phyloP scores from a whole-genome alignment of 2,329 filamentous ascomycete species.

The Apiospora malaysiana region DNA sequence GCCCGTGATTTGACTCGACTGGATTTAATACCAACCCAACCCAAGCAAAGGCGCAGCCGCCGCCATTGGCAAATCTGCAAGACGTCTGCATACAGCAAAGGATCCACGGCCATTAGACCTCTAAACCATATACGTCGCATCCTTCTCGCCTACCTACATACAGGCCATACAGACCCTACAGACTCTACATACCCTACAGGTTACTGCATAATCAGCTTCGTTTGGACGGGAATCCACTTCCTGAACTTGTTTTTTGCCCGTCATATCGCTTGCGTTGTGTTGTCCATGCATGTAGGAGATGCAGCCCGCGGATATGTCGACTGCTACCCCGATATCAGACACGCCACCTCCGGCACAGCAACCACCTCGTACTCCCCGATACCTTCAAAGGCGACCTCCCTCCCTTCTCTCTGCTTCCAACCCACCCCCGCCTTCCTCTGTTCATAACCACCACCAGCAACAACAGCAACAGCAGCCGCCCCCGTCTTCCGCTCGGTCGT shows the following conservation, averaged over 20 bases:
- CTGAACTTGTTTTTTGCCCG: slow-evolving; percentile 1
- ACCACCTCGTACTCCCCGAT: slow-evolving; percentile 20
- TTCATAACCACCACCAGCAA: slow-evolving; percentile 23
- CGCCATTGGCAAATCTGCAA: slow-evolving; percentile 3
- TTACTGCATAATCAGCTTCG: slow-evolving; percentile 17
- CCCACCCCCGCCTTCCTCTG: slow-evolving; percentile 31
- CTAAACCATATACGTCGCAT: slow-evolving; percentile 16
- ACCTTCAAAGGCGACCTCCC: slow-evolving; percentile 17
- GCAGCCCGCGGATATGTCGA: slow-evolving; percentile 23
- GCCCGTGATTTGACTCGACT: slow-evolving; percentile 1
- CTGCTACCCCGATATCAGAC: slow-evolving; percentile 24
- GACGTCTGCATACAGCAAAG: slow-evolving; percentile 13
- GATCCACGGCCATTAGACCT: slow-evolving; percentile 9
- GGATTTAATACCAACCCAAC: neutral
- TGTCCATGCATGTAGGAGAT: slow-evolving; percentile 30
- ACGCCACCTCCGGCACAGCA: slow-evolving; percentile 24
- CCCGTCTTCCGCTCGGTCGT: slow-evolving; percentile 23
- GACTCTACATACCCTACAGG: neutral
- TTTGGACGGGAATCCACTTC: slow-evolving; percentile 14
- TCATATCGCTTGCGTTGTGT: slow-evolving; percentile 13
- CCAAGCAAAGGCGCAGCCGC: neutral
- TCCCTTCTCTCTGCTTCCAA: slow-evolving; percentile 20
- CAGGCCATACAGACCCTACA: neutral
- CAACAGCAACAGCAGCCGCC: slow-evolving; percentile 13
- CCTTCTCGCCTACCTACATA: slow-evolving; percentile 19